Base-by-base conservation (phyloP, 2,329 filamentous ascomycete species). In the Pyrenochaeta sp. region DNA sequence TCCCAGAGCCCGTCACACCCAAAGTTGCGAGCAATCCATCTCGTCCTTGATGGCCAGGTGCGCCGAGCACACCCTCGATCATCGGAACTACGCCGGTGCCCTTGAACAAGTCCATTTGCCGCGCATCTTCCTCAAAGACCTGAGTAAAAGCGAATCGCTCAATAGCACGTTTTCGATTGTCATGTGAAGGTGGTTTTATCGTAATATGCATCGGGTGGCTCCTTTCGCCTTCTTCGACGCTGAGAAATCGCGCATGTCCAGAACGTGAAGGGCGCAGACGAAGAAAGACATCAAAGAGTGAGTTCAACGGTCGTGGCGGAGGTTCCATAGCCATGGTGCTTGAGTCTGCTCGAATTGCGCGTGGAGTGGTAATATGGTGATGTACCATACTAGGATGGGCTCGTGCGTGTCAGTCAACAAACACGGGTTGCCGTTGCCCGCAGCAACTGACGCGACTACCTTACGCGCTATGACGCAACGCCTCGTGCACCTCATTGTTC, bases 111-210 rank as follows among this genome's bases (percentile, higher is more conserved):
- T 97, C 92, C 28, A 95, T 82, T 74, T 99, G 95, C 6, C 86
- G 87, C 1, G 92, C 89, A 69, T 90, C 84, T 73, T 98, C 93
- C 68, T 96, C 91, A 68, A 98, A 97, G 0, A 99, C 93, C 61
- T 88, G 88, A 0, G 95, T 99, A 73, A 99, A 99, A 1, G 90
- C 91, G 75, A 98, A 99, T 74, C 91, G 92, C 77, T 99, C 95
- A 36, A 97, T 88, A 0, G 93, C 93, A 45, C 93, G 88, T 67
- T 94, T 91, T 55, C 94, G 86, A 61, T 88, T 85, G 59, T 97
- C 94, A 62, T 88, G 91, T 2, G 92, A 91, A 0, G 93, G 93
- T 7, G 82, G 81, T 51, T 80, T 79, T 67, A 84, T 83, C 6
- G 82, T 84, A 64, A 85, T 83, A 66, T 84, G 82, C 15, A 81